A percentile compares a stretch with the other conserved stretches of the same genome.
phyloP scores from a whole-genome alignment of 192 early-diverging fungal species.

The Coemansia sp. region DNA sequence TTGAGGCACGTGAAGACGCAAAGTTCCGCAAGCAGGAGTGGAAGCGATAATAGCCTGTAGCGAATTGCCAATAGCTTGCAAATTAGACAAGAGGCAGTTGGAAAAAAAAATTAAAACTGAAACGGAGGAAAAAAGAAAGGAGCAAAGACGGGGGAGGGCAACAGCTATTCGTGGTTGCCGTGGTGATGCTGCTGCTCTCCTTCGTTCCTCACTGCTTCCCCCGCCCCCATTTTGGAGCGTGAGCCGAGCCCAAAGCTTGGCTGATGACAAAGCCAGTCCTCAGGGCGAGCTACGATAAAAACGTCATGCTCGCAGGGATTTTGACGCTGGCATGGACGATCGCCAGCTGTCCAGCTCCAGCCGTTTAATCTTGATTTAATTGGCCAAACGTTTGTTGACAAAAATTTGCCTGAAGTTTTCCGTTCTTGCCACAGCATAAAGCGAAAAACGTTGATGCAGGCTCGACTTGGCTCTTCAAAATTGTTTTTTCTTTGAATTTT shows the following conservation, averaged over 20 bases:
- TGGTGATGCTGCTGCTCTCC: background rate
- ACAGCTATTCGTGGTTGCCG: background rate
- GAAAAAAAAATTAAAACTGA: background rate
- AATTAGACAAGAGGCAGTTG: background rate
- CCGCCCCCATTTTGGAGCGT: background rate
- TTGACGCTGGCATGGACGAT: background rate
- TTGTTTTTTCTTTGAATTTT: background rate
- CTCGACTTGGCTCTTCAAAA: background rate
- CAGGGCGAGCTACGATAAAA: background rate
- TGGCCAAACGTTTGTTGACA: background rate
- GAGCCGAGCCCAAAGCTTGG: background rate
- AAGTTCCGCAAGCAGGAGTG: background rate
- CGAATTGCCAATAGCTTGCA: background rate
- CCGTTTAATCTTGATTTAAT: background rate
- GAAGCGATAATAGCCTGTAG: background rate
- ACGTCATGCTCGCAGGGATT: background rate
- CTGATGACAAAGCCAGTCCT: background rate
- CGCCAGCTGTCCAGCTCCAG: background rate
- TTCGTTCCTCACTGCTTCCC: background rate
- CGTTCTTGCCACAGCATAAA: background rate
- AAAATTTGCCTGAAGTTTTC: background rate
- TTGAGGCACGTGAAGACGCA: background rate
- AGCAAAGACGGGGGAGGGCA: background rate
- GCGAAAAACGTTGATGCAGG: background rate
- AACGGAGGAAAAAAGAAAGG: background rate